These are phyloP conservation scores for Plasmodium sp. DNA, from an alignment of 169 alveolate genomes.

Conservation along the genomic window DNA sequence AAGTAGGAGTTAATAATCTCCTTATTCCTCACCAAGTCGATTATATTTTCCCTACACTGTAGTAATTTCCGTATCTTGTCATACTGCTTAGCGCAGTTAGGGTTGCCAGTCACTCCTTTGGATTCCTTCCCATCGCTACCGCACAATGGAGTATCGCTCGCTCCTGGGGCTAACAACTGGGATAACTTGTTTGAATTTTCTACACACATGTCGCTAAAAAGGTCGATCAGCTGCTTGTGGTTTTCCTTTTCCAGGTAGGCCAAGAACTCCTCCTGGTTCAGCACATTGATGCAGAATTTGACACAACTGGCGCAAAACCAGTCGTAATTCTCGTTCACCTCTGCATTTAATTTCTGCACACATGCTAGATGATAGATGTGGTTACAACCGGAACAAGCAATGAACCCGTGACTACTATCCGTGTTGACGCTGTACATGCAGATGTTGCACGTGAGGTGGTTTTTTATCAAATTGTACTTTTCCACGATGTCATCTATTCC, in stretches of 20 bases:
- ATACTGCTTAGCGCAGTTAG: background rate
- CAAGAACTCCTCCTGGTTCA: conserved; percentile 50
- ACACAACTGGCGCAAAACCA: conserved; percentile 71
- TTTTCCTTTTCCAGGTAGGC: conserved; percentile 42
- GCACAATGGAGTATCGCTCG: background rate
- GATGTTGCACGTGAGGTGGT: conserved; percentile 61
- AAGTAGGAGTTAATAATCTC: conserved; percentile 18
- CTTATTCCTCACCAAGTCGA: conserved; percentile 17
- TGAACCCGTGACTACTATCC: conserved; percentile 5
- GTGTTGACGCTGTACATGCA: conserved; percentile 63
- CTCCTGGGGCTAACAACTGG: background rate
- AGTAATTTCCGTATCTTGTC: conserved; percentile 25
- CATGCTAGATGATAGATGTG: conserved; percentile 64
- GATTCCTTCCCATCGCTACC: background rate
- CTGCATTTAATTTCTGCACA: conserved; percentile 46
- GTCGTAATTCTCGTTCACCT: conserved; percentile 69
- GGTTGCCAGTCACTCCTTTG: background rate
- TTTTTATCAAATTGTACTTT: conserved; percentile 58
- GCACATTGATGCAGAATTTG: conserved; percentile 39
- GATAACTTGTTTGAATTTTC: background rate
- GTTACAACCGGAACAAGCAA: conserved; percentile 70
- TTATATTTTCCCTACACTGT: conserved; percentile 38
- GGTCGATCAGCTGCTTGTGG: conserved; percentile 15
- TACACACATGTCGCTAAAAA: background rate
- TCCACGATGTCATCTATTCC: conserved; percentile 66